phyloP scores from a whole-genome alignment of 257 asterid genomes.

The Penstemon newberryi region DNA sequence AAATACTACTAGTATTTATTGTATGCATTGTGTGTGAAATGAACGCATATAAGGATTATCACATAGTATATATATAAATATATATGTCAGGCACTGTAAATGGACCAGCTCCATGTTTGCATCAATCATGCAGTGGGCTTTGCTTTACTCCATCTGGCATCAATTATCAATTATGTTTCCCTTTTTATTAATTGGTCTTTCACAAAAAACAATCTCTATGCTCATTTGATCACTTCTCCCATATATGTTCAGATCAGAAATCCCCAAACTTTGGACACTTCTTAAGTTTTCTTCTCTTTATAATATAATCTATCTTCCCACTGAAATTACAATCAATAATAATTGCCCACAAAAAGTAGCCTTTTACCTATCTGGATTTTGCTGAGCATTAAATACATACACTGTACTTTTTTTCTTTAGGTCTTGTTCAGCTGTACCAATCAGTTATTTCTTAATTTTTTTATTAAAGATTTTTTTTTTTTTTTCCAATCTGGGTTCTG shows the following conservation, averaged over 20 bases:
- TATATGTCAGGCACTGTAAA: background rate
- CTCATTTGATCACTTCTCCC: constrained; percentile 38
- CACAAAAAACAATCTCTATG: constrained; percentile 22
- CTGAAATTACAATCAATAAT: constrained; percentile 17
- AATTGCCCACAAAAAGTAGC: constrained; percentile 32
- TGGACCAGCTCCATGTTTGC: constrained; percentile 30
- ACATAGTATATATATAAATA: background rate
- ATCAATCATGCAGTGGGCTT: constrained; percentile 39
- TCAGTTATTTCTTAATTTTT: constrained; percentile 25
- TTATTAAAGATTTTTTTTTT: background rate
- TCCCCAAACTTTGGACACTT: constrained; percentile 38
- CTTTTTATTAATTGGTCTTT: constrained; percentile 21
- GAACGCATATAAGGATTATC: background rate
- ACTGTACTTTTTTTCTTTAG: constrained; percentile 32
- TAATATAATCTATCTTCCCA: background rate
- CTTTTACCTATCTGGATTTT: constrained; percentile 42
- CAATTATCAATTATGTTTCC: constrained; percentile 25
- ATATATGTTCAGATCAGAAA: constrained; percentile 31
- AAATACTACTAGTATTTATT: background rate
- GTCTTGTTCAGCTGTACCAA: constrained; percentile 39
- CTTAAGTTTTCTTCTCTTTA: constrained; percentile 13
- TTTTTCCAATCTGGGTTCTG: constrained; percentile 35
- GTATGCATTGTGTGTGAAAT: constrained; percentile 28
- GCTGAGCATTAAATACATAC: constrained; percentile 47
- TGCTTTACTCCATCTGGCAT: constrained; percentile 31